Base-by-base conservation (phyloP, 2,329 filamentous ascomycete species). In the Stagonosporopsis rhizophila region DNA sequence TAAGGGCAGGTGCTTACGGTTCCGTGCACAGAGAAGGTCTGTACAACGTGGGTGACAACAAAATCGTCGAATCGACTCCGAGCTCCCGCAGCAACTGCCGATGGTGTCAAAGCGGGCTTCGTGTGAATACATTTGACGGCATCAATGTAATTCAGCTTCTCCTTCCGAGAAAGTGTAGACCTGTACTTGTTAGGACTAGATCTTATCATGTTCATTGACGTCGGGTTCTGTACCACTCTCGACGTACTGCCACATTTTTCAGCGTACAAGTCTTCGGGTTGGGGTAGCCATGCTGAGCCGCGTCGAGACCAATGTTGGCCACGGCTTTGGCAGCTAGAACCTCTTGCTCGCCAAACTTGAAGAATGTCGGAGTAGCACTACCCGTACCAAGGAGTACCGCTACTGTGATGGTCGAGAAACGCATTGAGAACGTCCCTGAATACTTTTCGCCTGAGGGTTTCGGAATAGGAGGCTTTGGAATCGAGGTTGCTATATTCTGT, bases 191-290 rank as follows among this genome's bases (percentile, higher is more conserved):
- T 2, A 56, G 37, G 6, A 15, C 5, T 4, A 22, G 39, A 15
- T 14, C 6, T 3, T 8, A 12, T 2, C 12, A 15, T 7, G 2
- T 17, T 6, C 4, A 2, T 1, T 22, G 11, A 8, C 9, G 3
- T 7, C 11, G 6, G 14, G 1, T 7, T 19, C 53, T 62, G 49
- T 49, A 78, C 80, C 80, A 81, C 69, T 82, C 79, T 59, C 70
- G 68, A 32, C 80, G 71, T 3, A 80, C 63, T 4, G 67, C 68
- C 1, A 72, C 73, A 54, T 77, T 81, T 6, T 71, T 55, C 27
- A 77, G 51, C 2, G 68, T 78, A 54, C 77, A 79, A 17, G 59
- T 68, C 7, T 57, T 28, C 6, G 62, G 30, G 32, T 55, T 58
- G 3, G 64, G 64, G 35, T 63, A 65, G 19, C 71, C 71, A 19